Evolutionary conservation across 352 stramenopile genomes (phyloP).

Genomic region (Pythium vanterpoolii): DNA sequence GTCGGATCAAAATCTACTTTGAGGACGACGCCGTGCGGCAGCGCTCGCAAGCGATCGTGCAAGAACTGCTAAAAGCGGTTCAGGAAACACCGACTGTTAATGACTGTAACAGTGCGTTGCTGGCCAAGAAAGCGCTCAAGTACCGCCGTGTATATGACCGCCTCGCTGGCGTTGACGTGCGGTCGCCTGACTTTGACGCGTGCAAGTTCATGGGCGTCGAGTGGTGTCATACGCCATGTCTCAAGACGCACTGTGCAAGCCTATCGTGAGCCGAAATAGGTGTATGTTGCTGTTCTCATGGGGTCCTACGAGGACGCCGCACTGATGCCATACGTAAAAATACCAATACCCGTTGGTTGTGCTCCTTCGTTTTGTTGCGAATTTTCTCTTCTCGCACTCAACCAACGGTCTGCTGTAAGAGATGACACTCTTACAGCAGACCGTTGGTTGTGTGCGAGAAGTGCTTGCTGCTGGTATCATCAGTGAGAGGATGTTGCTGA

Average conservation of each 20-base stretch:
- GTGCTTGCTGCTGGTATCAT: too few species aligned
- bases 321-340: too few species aligned
- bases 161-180: slow-evolving; percentile 17
- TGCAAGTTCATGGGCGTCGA: slow-evolving; percentile 52
- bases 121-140: slow-evolving; percentile 25
- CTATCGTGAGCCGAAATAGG: too few species aligned
- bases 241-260: slow-evolving; percentile 6
- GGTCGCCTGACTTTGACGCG: slow-evolving; percentile 47
- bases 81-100: neutral
- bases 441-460: too few species aligned
- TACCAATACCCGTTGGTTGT: too few species aligned
- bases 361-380: too few species aligned
- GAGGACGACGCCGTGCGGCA: slow-evolving; percentile 15
- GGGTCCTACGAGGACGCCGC: too few species aligned
- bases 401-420: too few species aligned
- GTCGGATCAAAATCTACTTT: slow-evolving; percentile 17
- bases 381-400: too few species aligned
- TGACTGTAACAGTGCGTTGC: neutral
- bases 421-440: too few species aligned
- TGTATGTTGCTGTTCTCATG: too few species aligned
- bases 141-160: slow-evolving; percentile 26
- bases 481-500: too few species aligned
- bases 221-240: slow-evolving; percentile 26
- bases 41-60: neutral
- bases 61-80: neutral